Evolutionary conservation across 306 rosid species (phyloP).

Genomic region (Sphenostylis stenocarpa): DNA sequence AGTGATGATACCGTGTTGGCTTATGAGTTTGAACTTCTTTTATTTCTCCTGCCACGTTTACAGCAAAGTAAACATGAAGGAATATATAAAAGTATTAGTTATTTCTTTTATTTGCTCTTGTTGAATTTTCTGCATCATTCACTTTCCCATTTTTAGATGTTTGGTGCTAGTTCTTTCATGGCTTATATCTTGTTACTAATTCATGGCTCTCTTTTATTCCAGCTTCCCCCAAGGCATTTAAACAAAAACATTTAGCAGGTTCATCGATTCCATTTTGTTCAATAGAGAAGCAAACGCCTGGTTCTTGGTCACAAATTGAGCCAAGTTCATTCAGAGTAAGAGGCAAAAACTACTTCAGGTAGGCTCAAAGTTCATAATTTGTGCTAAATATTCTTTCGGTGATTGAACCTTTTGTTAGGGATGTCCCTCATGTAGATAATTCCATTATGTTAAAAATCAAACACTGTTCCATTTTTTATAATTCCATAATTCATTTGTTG

Average conservation of each 20-base stretch:
- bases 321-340: constrained; percentile 85
- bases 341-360: constrained; percentile 84
- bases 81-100: background rate
- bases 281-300: constrained; percentile 62
- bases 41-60: background rate
- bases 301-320: constrained; percentile 88
- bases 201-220: constrained; percentile 33
- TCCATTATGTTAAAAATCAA: background rate
- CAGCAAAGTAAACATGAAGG: background rate
- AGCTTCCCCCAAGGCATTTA: constrained; percentile 75
- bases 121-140: background rate
- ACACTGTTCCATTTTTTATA: constrained; percentile 1
- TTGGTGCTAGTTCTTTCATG: constrained; percentile 10
- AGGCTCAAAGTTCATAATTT: constrained; percentile 9
- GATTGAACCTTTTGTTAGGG: constrained; percentile 22
- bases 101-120: background rate
- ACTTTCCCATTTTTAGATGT: constrained; percentile 1
- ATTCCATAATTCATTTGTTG: constrained; percentile 27
- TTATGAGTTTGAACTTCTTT: background rate
- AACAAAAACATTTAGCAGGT: constrained; percentile 71
- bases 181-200: constrained; percentile 32
- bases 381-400: background rate
- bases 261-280: constrained; percentile 64
- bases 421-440: constrained; percentile 1
- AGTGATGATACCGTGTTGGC: constrained; percentile 3